Conservation (phyloP, 1,284 basidiomycete genomes). For the Gymnopus androsaceus region DNA sequence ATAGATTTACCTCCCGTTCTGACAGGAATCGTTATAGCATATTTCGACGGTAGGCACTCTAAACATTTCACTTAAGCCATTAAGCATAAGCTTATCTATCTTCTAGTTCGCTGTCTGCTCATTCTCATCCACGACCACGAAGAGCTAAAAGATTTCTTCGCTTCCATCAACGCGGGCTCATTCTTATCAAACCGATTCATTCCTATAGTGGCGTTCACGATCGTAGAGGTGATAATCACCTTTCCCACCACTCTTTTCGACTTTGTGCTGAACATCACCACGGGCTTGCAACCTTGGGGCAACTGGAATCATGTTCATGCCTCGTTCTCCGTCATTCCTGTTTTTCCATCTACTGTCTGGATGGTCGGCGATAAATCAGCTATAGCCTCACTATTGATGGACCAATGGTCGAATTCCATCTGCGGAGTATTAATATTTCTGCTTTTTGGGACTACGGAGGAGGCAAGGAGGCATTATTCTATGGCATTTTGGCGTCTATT, state of each 20-base stretch:
- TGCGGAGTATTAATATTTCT: slow-evolving; percentile 32
- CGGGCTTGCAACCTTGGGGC: slow-evolving; percentile 31
- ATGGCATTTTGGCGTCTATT: not conserved
- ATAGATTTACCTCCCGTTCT: slow-evolving; percentile 40
- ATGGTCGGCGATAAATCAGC: slow-evolving; percentile 3
- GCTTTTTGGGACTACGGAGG: slow-evolving; percentile 34
- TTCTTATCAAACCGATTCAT: slow-evolving; percentile 45
- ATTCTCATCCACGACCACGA: slow-evolving; percentile 33
- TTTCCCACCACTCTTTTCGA: slow-evolving; percentile 12
- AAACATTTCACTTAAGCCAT: slow-evolving; percentile 5
- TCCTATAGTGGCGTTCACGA: slow-evolving; percentile 49
- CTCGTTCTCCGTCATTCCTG: slow-evolving; percentile 24
- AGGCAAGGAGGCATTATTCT: slow-evolving; percentile 30
- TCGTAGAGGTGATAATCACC: slow-evolving; percentile 3
- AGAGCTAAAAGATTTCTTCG: slow-evolving; percentile 41
- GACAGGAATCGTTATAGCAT: slow-evolving; percentile 40
- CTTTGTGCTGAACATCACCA: slow-evolving; percentile 22
- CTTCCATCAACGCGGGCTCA: slow-evolving; percentile 23
- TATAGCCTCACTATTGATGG: slow-evolving; percentile 22
- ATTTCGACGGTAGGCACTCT: slow-evolving; percentile 39
- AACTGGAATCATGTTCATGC: slow-evolving; percentile 41
- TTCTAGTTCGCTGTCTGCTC: slow-evolving; percentile 41
- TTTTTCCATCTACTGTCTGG: slow-evolving; percentile 33
- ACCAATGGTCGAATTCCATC: slow-evolving; percentile 26
- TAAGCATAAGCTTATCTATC: slow-evolving; percentile 3